Conservation (phyloP, 1,284 basidiomycete species). For the Butyriboletus appendiculatus region DNA sequence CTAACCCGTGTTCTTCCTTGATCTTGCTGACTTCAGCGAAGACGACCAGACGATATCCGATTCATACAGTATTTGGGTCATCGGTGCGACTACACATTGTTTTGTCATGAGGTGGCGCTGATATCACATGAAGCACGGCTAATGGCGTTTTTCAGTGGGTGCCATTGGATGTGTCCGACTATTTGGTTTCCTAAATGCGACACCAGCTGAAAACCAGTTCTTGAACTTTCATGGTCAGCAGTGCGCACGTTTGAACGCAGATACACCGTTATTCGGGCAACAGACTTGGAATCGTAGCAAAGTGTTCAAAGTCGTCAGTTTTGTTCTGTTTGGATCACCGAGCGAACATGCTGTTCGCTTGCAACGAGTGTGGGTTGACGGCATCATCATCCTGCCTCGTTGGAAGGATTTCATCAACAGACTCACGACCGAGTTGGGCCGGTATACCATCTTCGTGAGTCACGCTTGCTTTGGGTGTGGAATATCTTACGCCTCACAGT, state of each 20-base stretch:
- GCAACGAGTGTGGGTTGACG: slow-evolving; percentile 25
- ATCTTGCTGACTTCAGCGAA: too few relatives aligned
- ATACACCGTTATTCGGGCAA: slow-evolving; percentile 6
- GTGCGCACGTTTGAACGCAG: slow-evolving; percentile 18
- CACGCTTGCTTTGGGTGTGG: rapidly evolving
- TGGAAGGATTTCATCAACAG: slow-evolving; percentile 41
- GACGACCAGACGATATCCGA: too few relatives aligned
- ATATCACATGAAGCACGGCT: slow-evolving; percentile 1
- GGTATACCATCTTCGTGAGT: slow-evolving; percentile 51
- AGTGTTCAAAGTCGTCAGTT: slow-evolving; percentile 6
- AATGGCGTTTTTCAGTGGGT: slow-evolving; percentile 19
- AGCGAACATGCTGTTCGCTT: slow-evolving; percentile 16
- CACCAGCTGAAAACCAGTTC: slow-evolving; percentile 17
- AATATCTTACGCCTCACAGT: slow-evolving; percentile 13
- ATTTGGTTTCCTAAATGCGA: not conserved
- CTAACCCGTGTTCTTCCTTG: too few relatives aligned
- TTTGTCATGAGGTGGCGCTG: too few relatives aligned
- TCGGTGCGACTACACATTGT: too few relatives aligned
- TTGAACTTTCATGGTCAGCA: slow-evolving; percentile 15
- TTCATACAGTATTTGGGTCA: too few relatives aligned
- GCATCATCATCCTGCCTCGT: slow-evolving; percentile 23
- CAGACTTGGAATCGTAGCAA: slow-evolving; percentile 12
- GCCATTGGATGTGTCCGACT: not conserved
- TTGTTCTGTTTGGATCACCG: slow-evolving; percentile 15
- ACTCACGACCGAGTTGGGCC: slow-evolving; percentile 50